Conservation (phyloP, 1,284 basidiomycete species). For the Athelia psychrophila region DNA sequence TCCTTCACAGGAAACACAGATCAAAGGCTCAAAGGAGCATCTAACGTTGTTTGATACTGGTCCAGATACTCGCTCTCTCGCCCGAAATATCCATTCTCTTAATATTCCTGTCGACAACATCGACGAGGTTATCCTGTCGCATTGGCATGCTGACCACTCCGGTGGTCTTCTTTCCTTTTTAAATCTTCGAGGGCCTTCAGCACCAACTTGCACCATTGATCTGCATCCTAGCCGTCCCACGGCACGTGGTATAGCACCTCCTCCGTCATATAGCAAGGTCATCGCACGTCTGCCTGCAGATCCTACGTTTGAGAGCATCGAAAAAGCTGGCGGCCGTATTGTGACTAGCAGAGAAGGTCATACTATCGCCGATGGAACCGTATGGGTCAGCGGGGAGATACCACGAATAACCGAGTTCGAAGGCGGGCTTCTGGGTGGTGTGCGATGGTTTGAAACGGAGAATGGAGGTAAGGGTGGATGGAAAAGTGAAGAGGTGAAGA, state of each 20-base stretch:
- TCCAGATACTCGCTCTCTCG: slow-evolving; percentile 69
- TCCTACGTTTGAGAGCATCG: slow-evolving; percentile 68
- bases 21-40: slow-evolving; percentile 41
- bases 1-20: slow-evolving; percentile 48
- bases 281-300: slow-evolving; percentile 62
- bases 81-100: slow-evolving; percentile 67
- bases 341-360: slow-evolving; percentile 60
- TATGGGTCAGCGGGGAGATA: slow-evolving; percentile 81
- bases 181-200: slow-evolving; percentile 29
- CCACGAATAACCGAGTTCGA: slow-evolving; percentile 69
- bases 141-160: slow-evolving; percentile 86
- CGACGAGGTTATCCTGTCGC: slow-evolving; percentile 67
- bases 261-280: slow-evolving; percentile 53
- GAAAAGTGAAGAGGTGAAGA: slow-evolving; percentile 57
- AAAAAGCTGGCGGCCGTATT: slow-evolving; percentile 49
- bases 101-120: slow-evolving; percentile 51
- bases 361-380: slow-evolving; percentile 52
- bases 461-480: slow-evolving; percentile 40
- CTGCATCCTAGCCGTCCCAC: slow-evolving; percentile 74
- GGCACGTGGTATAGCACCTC: slow-evolving; percentile 70
- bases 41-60: slow-evolving; percentile 78
- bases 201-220: slow-evolving; percentile 54
- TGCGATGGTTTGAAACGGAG: slow-evolving; percentile 55
- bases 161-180: slow-evolving; percentile 69
- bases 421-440: slow-evolving; percentile 61